Evolutionary conservation across 805 yeast genomes (phyloP).

Genomic region (Spencermartinsiella europaea): DNA sequence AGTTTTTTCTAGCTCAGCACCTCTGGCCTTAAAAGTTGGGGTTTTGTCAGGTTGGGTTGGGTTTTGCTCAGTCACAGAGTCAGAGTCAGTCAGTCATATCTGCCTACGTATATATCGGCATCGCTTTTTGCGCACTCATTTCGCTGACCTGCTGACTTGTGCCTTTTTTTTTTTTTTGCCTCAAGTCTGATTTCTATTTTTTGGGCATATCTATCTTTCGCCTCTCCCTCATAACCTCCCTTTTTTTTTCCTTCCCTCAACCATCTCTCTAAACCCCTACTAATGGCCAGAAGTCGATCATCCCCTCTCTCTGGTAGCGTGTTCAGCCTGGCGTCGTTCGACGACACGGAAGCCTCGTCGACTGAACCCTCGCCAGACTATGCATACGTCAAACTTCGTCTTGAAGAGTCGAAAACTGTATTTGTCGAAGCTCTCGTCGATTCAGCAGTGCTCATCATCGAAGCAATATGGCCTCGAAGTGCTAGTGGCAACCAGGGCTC

Average conservation of each 20-base stretch:
- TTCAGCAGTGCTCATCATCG: slow-evolving; percentile 27
- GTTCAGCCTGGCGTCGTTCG: slow-evolving; percentile 1
- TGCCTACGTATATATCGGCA: no score
- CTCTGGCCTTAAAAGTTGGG: no score
- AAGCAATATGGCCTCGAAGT: slow-evolving; percentile 30
- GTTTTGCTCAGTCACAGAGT: no score
- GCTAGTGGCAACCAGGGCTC: slow-evolving; percentile 20
- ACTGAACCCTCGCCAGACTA: slow-evolving; percentile 3
- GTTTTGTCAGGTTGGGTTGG: no score
- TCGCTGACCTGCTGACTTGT: no score
- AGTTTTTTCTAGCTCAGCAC: no score
- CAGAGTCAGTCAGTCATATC: no score
- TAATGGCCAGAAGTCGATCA: background rate
- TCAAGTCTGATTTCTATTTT: no score
- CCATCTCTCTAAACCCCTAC: background rate
- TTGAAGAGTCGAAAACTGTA: slow-evolving; percentile 9
- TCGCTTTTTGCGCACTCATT: no score
- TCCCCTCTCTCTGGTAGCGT: slow-evolving; percentile 1
- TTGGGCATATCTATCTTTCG: no score
- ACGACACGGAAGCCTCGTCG: background rate
- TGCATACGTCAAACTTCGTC: slow-evolving; percentile 1
- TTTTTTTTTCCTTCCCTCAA: background rate
- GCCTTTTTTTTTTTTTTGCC: no score
- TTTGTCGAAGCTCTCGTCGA: slow-evolving; percentile 25
- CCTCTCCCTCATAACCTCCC: slow-evolving; percentile 1